These are phyloP conservation scores for Candida silvatica DNA, from an alignment of 805 yeast genomes.

Conservation along the genomic window DNA sequence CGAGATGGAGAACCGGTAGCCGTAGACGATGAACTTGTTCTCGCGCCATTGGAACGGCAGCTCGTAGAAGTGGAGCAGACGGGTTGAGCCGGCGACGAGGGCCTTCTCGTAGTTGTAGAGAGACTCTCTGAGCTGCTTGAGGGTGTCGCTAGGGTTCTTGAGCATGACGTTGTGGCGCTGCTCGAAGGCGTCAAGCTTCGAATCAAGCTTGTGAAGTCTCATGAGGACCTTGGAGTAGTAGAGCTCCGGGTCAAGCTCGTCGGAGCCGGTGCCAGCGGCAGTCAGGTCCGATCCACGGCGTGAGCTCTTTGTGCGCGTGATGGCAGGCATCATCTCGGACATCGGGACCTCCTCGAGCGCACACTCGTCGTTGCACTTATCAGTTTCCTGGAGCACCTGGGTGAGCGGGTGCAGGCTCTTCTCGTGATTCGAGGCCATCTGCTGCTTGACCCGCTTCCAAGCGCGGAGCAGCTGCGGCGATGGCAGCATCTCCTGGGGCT, in stretches of 20 bases:
- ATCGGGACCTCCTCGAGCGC: constrained; percentile 2
- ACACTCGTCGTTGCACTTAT: too few relatives aligned
- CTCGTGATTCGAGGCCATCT: constrained; percentile 16
- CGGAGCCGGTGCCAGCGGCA: neutral
- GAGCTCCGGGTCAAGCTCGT: neutral
- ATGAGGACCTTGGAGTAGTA: constrained; percentile 20
- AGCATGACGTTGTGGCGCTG: constrained; percentile 22
- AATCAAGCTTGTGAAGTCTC: constrained; percentile 30
- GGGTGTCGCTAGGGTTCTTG: constrained; percentile 19
- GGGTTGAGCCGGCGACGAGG: constrained; percentile 27
- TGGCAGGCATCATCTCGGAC: constrained; percentile 1
- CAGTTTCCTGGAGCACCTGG: constrained; percentile 20
- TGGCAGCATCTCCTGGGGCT: constrained; percentile 8
- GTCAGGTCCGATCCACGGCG: neutral
- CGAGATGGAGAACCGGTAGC: constrained; percentile 73
- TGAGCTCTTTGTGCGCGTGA: constrained; percentile 3
- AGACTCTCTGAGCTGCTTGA: constrained; percentile 24
- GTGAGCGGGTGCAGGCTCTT: constrained; percentile 19
- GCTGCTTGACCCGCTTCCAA: constrained; percentile 14
- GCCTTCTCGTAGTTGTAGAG: constrained; percentile 42
- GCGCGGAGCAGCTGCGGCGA: constrained; percentile 18
- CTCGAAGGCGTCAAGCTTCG: constrained; percentile 31
- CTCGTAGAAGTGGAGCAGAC: constrained; percentile 72
- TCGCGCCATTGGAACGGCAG: constrained; percentile 92
- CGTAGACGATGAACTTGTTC: constrained; percentile 74